Evolutionary conservation across 257 asterid genomes (phyloP).

Genomic region (Plantago ovata): DNA sequence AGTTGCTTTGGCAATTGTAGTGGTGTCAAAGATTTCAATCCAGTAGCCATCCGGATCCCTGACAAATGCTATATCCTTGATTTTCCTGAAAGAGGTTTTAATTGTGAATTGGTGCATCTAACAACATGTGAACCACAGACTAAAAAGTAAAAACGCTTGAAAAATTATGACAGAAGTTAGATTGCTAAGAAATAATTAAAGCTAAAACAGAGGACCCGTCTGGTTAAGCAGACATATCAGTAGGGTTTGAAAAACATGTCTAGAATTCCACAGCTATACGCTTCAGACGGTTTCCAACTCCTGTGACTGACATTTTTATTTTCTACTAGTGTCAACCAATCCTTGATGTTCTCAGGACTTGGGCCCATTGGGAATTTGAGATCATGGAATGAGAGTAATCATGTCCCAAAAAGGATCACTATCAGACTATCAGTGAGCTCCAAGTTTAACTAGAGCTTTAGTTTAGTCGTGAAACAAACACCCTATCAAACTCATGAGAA

Average conservation of each 20-base stretch:
- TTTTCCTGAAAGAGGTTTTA: slow-evolving; percentile 49
- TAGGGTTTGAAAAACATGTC: too few relatives aligned
- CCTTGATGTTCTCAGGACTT: too few relatives aligned
- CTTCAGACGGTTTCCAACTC: too few relatives aligned
- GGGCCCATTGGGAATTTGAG: not conserved
- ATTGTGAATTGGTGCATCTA: not conserved
- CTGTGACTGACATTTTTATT: too few relatives aligned
- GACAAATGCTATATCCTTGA: slow-evolving; percentile 72
- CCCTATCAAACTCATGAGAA: not conserved
- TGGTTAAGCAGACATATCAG: too few relatives aligned
- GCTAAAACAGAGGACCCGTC: not conserved
- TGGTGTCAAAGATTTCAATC: slow-evolving; percentile 81
- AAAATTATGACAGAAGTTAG: too few relatives aligned
- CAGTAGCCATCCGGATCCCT: slow-evolving; percentile 97
- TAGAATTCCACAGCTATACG: too few relatives aligned
- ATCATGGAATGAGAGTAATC: not conserved
- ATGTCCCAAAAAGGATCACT: not conserved
- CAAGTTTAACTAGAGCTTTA: not conserved
- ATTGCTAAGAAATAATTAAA: too few relatives aligned
- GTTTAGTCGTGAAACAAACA: not conserved
- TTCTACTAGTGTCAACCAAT: too few relatives aligned
- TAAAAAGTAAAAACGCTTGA: too few relatives aligned
- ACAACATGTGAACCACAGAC: too few relatives aligned
- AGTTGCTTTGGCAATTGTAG: slow-evolving; percentile 38
- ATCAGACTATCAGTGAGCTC: not conserved